phyloP scores from a whole-genome alignment of 768 basidiomycete genomes.

The Clitopilus hobsonii region DNA sequence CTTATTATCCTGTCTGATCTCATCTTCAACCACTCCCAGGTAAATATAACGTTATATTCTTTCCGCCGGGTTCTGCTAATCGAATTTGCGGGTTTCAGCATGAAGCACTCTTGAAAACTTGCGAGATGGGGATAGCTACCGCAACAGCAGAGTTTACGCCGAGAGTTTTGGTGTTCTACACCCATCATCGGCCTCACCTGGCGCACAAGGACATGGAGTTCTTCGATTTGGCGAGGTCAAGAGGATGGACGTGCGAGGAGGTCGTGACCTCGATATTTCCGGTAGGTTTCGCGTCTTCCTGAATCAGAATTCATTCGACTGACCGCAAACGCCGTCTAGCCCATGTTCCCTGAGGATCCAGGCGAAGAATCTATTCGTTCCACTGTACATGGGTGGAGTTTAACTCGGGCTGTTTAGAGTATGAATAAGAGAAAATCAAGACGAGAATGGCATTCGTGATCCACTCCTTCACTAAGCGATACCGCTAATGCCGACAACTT shows the following conservation, averaged over 20 bases:
- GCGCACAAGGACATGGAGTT: conserved; percentile 82
- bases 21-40: conserved; percentile 93
- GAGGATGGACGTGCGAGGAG: conserved; percentile 72
- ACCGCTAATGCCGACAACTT: too few species aligned
- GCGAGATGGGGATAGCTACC: conserved; percentile 40
- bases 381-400: conserved; percentile 82
- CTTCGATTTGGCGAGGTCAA: conserved; percentile 55
- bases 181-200: conserved; percentile 82
- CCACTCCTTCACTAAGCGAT: background rate
- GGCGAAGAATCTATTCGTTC: conserved; percentile 74
- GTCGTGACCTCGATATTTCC: conserved; percentile 61
- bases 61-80: background rate
- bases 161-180: conserved; percentile 69
- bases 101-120: conserved; percentile 72
- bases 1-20: conserved; percentile 89
- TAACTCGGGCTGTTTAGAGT: conserved; percentile 26
- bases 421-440: background rate
- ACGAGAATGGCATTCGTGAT: background rate
- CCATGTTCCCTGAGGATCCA: conserved; percentile 87
- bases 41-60: too few species aligned
- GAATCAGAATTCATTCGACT: background rate
- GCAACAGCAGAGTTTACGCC: background rate
- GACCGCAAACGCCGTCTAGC: conserved; percentile 33
- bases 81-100: conserved; percentile 45
- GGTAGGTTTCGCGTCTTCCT: conserved; percentile 31